These are phyloP conservation scores for Salvia rosmarinus DNA, from an alignment of 257 asterid species.

Conservation along the genomic window DNA sequence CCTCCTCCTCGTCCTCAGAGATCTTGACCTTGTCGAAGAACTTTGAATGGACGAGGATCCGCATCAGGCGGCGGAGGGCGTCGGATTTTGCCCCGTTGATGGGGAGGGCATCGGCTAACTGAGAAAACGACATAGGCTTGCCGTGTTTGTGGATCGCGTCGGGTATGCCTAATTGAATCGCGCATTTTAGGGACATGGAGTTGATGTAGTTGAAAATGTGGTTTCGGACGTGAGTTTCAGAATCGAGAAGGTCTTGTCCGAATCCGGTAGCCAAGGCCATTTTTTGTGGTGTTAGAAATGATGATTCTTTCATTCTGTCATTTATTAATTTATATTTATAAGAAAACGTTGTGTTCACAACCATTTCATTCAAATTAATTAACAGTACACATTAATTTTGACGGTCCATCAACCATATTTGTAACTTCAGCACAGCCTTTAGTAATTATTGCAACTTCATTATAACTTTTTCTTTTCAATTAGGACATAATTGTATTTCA, in stretches of 20 bases:
- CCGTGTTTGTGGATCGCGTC: constrained; percentile 12
- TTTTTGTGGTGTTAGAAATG: too few species aligned
- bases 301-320: too few species aligned
- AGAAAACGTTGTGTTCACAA: too few species aligned
- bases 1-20: constrained; percentile 3
- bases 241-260: constrained; percentile 15
- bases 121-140: neutral
- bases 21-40: constrained; percentile 1
- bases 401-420: too few species aligned
- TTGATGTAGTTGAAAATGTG: constrained; percentile 13
- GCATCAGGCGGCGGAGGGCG: constrained; percentile 4
- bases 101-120: neutral
- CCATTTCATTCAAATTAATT: too few species aligned
- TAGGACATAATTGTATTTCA: too few species aligned
- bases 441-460: too few species aligned
- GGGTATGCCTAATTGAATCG: constrained; percentile 24
- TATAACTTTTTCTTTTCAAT: too few species aligned
- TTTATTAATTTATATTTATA: too few species aligned
- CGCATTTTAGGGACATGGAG: constrained; percentile 25
- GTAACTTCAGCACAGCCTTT: too few species aligned
- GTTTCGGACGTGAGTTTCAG: constrained; percentile 30
- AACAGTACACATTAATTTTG: too few species aligned
- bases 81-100: constrained; percentile 23
- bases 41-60: constrained; percentile 13
- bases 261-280: neutral